A percentile compares a stretch with the other conserved stretches of the same genome.
These are phyloP conservation scores for Coniosporium tulheliwenetii DNA, from an alignment of 2,329 filamentous ascomycete species.

Conservation along the genomic window DNA sequence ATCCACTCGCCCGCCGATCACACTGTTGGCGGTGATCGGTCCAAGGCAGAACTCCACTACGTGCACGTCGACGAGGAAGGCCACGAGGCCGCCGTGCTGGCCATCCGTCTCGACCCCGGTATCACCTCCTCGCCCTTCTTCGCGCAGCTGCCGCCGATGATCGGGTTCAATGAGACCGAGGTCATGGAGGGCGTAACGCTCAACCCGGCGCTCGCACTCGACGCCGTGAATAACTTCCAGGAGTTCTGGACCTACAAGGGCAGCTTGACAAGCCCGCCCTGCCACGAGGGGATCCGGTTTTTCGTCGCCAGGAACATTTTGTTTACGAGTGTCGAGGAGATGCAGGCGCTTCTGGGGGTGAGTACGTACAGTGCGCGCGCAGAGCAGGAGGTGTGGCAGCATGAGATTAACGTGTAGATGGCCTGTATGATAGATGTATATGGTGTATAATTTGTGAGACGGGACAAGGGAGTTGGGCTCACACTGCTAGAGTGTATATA, in stretches of 20 bases:
- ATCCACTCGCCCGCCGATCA: slow-evolving; percentile 37
- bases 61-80: slow-evolving; percentile 29
- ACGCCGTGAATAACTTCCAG: slow-evolving; percentile 22
- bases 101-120: slow-evolving; percentile 29
- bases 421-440: no score
- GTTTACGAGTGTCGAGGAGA: slow-evolving; percentile 29
- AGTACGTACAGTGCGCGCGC: slow-evolving; percentile 28
- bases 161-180: slow-evolving; percentile 21
- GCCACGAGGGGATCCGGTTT: slow-evolving; percentile 30
- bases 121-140: slow-evolving; percentile 23
- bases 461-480: no score
- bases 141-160: slow-evolving; percentile 24
- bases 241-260: slow-evolving; percentile 35
- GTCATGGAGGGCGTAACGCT: slow-evolving; percentile 10
- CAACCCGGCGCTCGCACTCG: slow-evolving; percentile 17
- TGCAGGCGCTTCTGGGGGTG: slow-evolving; percentile 28
- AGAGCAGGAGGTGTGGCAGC: slow-evolving; percentile 31
- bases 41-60: slow-evolving; percentile 32
- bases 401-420: slow-evolving; percentile 25
- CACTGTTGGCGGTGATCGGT: slow-evolving; percentile 24
- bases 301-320: slow-evolving; percentile 27
- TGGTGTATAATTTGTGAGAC: no score
- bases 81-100: slow-evolving; percentile 28
- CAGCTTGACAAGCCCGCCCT: slow-evolving; percentile 32
- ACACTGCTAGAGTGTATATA: no score